Evolutionary conservation across 495 filamentous ascomycete species (phyloP).

Genomic region (Penicillium silybi): DNA sequence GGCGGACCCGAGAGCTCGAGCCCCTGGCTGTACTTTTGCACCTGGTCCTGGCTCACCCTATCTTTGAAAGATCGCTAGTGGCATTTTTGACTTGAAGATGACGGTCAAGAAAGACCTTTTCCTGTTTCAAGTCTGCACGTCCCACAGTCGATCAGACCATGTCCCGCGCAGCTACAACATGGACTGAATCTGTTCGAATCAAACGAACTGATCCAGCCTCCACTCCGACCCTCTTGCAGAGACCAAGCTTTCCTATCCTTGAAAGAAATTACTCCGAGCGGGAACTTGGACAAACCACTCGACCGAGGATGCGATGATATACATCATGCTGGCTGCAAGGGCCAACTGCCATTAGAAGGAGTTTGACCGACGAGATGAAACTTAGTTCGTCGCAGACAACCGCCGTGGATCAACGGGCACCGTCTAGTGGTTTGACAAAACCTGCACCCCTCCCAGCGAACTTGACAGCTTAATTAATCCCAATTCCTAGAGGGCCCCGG

Average conservation of each 20-base stretch:
- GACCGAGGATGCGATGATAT: slow-evolving; percentile 11
- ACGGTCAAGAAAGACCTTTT: not conserved
- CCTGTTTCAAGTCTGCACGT: not conserved
- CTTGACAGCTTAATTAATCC: slow-evolving; percentile 20
- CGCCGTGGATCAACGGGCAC: slow-evolving; percentile 25
- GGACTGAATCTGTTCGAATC: not conserved
- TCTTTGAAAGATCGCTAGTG: not conserved
- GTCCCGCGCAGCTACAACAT: not conserved
- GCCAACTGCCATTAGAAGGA: slow-evolving; percentile 11
- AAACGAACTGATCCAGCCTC: not conserved
- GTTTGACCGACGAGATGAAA: slow-evolving; percentile 25
- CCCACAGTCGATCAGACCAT: not conserved
- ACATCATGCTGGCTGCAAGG: slow-evolving; percentile 3
- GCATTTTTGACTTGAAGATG: not conserved
- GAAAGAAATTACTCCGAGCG: slow-evolving; percentile 13
- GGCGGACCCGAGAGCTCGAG: not conserved
- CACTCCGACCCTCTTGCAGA: not conserved
- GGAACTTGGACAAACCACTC: slow-evolving; percentile 13
- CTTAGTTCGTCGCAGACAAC: slow-evolving; percentile 31
- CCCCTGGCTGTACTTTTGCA: not conserved
- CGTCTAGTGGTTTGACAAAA: slow-evolving; percentile 9
- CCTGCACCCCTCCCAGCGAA: slow-evolving; percentile 2
- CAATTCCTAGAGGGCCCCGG: slow-evolving; percentile 8
- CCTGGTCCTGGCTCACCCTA: not conserved
- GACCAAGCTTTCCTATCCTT: slow-evolving; percentile 9